These are phyloP conservation scores for Kentomonas sorsogonicus DNA, from an alignment of 208 protist genomes.

Conservation along the genomic window DNA sequence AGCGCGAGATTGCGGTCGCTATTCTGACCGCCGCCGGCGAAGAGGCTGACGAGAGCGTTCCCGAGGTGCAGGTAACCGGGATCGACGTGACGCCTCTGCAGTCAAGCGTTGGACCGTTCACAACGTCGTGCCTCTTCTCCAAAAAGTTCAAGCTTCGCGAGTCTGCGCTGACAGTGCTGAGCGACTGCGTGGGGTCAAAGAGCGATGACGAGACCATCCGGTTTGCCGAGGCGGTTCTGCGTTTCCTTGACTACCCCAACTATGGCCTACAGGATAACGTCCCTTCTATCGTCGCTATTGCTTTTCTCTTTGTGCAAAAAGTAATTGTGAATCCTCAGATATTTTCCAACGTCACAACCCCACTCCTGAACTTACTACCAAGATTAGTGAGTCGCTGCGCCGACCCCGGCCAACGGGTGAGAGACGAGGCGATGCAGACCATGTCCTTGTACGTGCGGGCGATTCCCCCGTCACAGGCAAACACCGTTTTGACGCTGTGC, in stretches of 20 bases:
- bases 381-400: slow-evolving; percentile 68
- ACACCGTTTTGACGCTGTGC: too few species aligned
- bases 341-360: slow-evolving; percentile 32
- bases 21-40: slow-evolving; percentile 16
- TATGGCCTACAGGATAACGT: slow-evolving; percentile 81
- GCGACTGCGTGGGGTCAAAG: slow-evolving; percentile 26
- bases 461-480: slow-evolving; percentile 25
- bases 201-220: neutral
- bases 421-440: slow-evolving; percentile 63
- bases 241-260: slow-evolving; percentile 66
- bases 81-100: slow-evolving; percentile 28
- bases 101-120: slow-evolving; percentile 40
- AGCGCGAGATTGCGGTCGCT: slow-evolving; percentile 6
- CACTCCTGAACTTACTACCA: slow-evolving; percentile 55
- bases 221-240: slow-evolving; percentile 65
- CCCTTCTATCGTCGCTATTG: slow-evolving; percentile 64
- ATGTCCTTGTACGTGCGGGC: slow-evolving; percentile 51
- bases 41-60: too few species aligned
- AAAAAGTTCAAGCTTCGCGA: slow-evolving; percentile 73
- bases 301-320: slow-evolving; percentile 66
- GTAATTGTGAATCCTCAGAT: too few species aligned
- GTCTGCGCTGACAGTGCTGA: slow-evolving; percentile 45
- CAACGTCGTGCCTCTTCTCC: slow-evolving; percentile 71
- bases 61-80: too few species aligned
- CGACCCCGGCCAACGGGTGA: slow-evolving; percentile 58